Conservation (phyloP, 371 early-diverging fungal genomes). For the Rhizomucor miehei region DNA sequence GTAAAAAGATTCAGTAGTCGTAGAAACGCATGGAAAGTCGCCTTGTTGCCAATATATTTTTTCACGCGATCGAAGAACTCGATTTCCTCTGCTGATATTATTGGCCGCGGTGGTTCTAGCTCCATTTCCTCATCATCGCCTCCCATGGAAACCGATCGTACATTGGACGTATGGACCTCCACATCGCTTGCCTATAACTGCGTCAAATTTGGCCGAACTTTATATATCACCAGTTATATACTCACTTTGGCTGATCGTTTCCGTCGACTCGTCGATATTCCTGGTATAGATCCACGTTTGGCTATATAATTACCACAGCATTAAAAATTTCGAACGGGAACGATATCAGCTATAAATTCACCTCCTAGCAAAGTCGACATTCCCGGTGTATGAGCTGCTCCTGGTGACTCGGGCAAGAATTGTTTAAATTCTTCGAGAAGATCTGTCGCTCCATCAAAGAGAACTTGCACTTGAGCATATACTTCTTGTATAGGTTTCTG, state of each 20-base stretch:
- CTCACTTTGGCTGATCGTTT: not conserved
- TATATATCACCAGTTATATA: not conserved
- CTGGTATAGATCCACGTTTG: constrained; percentile 8
- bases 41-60: constrained; percentile 72
- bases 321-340: too few species aligned
- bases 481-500: constrained; percentile 85
- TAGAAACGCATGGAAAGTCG: constrained; percentile 90
- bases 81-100: constrained; percentile 66
- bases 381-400: constrained; percentile 10
- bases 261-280: not conserved
- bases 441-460: constrained; percentile 81
- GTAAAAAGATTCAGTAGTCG: constrained; percentile 93
- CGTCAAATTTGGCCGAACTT: too few species aligned
- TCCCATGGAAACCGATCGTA: constrained; percentile 10
- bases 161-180: constrained; percentile 16
- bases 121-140: constrained; percentile 11
- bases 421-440: constrained; percentile 93
- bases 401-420: constrained; percentile 76
- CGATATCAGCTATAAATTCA: not conserved
- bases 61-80: constrained; percentile 90
- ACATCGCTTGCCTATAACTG: not conserved
- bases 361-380: constrained; percentile 15
- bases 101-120: constrained; percentile 9
- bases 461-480: constrained; percentile 77
- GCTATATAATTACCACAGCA: not conserved